Percentiles rank a stretch among this genome's conserved stretches.
These are phyloP conservation scores for Vitis rupestris DNA, from an alignment of 164 flowering plant species.

Conservation along the genomic window DNA sequence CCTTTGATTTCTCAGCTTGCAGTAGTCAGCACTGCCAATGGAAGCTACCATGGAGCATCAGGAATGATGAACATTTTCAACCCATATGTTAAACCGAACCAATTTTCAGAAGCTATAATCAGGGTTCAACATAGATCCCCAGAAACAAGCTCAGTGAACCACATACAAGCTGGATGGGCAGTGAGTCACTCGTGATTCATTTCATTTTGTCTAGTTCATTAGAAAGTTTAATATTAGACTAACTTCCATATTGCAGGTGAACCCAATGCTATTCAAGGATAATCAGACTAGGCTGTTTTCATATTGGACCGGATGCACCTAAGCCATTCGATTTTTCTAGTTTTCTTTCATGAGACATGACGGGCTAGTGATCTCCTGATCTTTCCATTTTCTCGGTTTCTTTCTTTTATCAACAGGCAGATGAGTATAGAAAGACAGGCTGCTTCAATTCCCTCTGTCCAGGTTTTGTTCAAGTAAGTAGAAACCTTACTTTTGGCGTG, in stretches of 20 bases:
- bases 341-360: no score
- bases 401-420: no score
- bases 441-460: no score
- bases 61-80: neutral
- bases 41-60: neutral
- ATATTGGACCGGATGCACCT: constrained; percentile 17
- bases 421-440: no score
- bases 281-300: neutral
- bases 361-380: no score
- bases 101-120: neutral
- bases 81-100: neutral
- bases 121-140: neutral
- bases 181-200: neutral
- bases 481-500: no score
- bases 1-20: no score
- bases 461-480: no score
- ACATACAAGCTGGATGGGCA: neutral
- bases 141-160: neutral
- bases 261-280: constrained; percentile 4
- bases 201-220: neutral
- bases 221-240: neutral
- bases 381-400: no score
- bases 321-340: no score
- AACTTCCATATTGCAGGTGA: neutral
- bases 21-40: no score